Percentiles rank a stretch among this genome's conserved stretches.
These are phyloP conservation scores for Tetrahymena malaccensis DNA, from an alignment of 73 alveolate genomes.

Conservation along the genomic window DNA sequence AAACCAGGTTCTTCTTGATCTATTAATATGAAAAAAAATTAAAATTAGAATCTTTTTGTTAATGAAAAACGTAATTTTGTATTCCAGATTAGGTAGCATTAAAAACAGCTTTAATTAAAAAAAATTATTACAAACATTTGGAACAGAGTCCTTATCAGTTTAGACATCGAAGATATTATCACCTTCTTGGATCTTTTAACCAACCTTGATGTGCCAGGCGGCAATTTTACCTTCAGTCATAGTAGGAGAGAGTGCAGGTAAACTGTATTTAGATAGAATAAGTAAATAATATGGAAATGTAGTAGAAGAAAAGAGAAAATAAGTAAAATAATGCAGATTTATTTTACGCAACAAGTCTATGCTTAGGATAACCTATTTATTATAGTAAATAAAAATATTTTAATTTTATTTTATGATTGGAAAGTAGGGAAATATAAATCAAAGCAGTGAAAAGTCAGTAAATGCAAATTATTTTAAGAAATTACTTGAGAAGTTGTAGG, in stretches of 20 bases:
- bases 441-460: not conserved
- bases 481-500: not conserved
- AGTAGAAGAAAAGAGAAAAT: not conserved
- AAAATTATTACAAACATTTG: not conserved
- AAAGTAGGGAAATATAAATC: not conserved
- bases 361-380: not conserved
- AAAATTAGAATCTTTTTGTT: not conserved
- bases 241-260: slow-evolving; percentile 65
- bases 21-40: slow-evolving; percentile 20
- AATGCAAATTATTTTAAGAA: not conserved
- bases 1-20: slow-evolving; percentile 82
- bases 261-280: not conserved
- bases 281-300: not conserved
- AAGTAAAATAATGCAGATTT: not conserved
- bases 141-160: slow-evolving; percentile 84
- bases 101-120: not conserved
- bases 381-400: not conserved
- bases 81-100: not conserved
- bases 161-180: slow-evolving; percentile 73
- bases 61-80: not conserved
- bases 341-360: not conserved
- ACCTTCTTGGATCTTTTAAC: slow-evolving; percentile 70
- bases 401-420: not conserved
- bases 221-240: slow-evolving; percentile 82
- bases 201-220: slow-evolving; percentile 73